Base-by-base conservation (phyloP, 129 eudicot genomes). In the Escallonia rubra region DNA sequence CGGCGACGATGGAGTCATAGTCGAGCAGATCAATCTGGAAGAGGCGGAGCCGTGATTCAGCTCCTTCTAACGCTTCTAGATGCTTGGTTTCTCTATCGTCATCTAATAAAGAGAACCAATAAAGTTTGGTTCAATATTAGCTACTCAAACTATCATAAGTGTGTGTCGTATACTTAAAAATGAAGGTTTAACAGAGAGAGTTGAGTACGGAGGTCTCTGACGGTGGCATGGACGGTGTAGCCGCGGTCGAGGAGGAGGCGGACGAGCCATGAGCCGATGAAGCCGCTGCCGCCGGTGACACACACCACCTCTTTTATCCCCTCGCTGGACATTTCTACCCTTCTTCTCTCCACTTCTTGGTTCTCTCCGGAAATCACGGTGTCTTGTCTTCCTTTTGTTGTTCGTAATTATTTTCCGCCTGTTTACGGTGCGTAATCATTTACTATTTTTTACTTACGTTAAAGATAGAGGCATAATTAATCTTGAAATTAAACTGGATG, bases 231-330 rank as follows among this genome's bases (percentile, higher is more conserved):
- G 48, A 93, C 96, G 61, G 92, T 68, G 95, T 93, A 93, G 85
- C 98, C 98, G 59, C 98, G 96, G 54, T 74, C 68, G 68, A 93
- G 98, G 70, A 93, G 98, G 66, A 86, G 88, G 8, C 79, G 73
- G 55, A 93, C 85, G 16, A 93, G 72, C 86, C 87, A 84, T 0
- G 96, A 84, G 49, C 98, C 98, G 52, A 86, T 93, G 73, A 41
- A 88, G 65, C 98, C 98, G 69, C 96, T 92, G 64, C 86, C 98
- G 51, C 98, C 98, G 3, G 98, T 93, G 5, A 93, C 96, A 67
- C 96, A 92, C 12, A 92, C 96, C 10, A 75, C 66, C 64, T 88
- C 73, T 44, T 67, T 48, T 40, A 11, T 57, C 3, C 41, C 50
- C 13, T 64, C 78, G 34, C 1, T 23, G 34, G 34, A 23, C 34